Percentiles rank a stretch among this genome's conserved stretches.
Evolutionary conservation across 306 rosid genomes (phyloP).

Genomic region (Cucumis cinereus): DNA sequence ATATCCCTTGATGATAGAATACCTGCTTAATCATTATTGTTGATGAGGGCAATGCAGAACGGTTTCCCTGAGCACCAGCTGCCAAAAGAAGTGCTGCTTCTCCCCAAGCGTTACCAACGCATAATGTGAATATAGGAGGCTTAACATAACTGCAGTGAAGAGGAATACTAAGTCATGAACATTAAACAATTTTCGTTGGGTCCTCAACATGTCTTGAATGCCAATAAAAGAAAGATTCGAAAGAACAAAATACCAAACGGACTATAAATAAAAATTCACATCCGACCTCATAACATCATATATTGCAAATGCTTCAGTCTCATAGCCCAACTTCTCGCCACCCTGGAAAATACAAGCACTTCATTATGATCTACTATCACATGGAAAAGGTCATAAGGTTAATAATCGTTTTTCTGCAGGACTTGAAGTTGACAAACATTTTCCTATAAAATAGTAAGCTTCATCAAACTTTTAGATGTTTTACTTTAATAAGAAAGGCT

Average conservation of each 20-base stretch:
- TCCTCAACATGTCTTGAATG: background rate
- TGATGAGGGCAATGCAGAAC: slow-evolving; percentile 90
- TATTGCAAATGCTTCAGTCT: slow-evolving; percentile 87
- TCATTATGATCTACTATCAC: slow-evolving; percentile 11
- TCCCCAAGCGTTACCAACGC: slow-evolving; percentile 99
- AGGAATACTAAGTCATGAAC: background rate
- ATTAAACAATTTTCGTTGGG: background rate
- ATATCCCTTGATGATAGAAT: background rate
- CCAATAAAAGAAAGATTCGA: background rate
- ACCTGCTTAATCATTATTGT: slow-evolving; percentile 97
- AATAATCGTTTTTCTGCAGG: background rate
- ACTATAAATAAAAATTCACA: background rate
- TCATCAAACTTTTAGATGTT: background rate
- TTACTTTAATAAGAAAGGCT: background rate
- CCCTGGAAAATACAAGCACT: slow-evolving; percentile 51
- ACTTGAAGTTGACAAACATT: background rate
- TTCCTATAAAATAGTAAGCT: background rate
- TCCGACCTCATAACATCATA: slow-evolving; percentile 85
- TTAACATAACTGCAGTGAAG: slow-evolving; percentile 49
- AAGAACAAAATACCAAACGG: background rate
- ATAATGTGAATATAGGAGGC: slow-evolving; percentile 84
- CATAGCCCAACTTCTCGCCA: slow-evolving; percentile 92
- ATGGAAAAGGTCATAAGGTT: background rate
- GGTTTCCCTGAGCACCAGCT: slow-evolving; percentile 90
- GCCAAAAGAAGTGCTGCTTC: slow-evolving; percentile 99